Percentiles rank a stretch among this genome's conserved stretches.
Evolutionary conservation across 2,329 filamentous ascomycete genomes (phyloP).

Genomic region (Venturia effusa): DNA sequence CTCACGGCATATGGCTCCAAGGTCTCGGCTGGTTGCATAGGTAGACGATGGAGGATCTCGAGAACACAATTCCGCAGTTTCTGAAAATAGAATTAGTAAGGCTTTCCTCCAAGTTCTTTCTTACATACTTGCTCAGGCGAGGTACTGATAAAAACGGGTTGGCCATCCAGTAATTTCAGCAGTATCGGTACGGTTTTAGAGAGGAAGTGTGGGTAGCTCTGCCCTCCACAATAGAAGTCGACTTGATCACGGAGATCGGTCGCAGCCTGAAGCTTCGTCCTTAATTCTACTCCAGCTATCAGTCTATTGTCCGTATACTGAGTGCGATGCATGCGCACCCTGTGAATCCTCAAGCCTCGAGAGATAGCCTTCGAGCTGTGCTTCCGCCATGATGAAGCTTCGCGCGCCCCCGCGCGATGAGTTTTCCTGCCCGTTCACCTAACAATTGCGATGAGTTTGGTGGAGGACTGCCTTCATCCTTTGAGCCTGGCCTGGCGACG

Average conservation of each 20-base stretch:
- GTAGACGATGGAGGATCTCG: conserved; percentile 88
- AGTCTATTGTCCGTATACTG: neutral
- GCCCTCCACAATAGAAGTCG: conserved; percentile 68
- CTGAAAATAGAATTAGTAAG: conserved; percentile 40
- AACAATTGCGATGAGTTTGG: neutral
- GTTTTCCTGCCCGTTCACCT: neutral
- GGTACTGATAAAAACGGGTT: conserved; percentile 82
- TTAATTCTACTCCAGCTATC: conserved; percentile 51
- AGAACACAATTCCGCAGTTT: conserved; percentile 79
- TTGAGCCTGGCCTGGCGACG: neutral
- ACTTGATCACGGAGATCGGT: conserved; percentile 82
- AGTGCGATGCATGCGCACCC: neutral
- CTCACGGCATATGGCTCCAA: conserved; percentile 83
- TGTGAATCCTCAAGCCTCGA: conserved; percentile 6
- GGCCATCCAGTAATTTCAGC: conserved; percentile 70
- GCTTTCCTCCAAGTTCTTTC: neutral
- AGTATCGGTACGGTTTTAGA: conserved; percentile 84
- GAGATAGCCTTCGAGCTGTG: conserved; percentile 6
- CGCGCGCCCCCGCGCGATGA: neutral
- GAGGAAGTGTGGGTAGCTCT: conserved; percentile 70
- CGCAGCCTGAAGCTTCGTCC: conserved; percentile 71
- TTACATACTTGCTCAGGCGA: conserved; percentile 71
- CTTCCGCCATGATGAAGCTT: conserved; percentile 7
- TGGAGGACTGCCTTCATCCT: neutral
- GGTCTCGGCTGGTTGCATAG: conserved; percentile 59